Evolutionary conservation across 345 rosid species (phyloP), one percentile per base, ranked within the genome.

Genomic region (Moringa oleifera): DNA sequence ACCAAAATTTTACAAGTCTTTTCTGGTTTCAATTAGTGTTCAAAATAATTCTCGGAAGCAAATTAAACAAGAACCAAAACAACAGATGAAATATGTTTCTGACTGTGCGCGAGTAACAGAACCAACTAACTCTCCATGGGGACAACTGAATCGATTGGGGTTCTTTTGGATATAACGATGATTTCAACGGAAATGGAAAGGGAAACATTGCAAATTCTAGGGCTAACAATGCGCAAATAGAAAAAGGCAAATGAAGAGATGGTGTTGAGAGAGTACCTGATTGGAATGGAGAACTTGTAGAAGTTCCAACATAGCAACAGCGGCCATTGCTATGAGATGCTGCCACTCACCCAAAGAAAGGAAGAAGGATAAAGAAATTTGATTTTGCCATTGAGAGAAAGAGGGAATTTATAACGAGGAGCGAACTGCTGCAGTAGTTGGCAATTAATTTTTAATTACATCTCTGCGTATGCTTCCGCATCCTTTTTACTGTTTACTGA

Each of bases 291-390:
- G 79, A 59, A 54, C 57, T n/a, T 58, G 52, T 50, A 72, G 76
- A 24, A 85, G 87, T 19, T 80, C 78, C 1, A 65, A 15, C 23
- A 82, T 41, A 41, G 47, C 51, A 60, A 53, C 63, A n/a, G 60
- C 80, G 24, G 54, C 83, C 87, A 85, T 85, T 46, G 47, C 6
- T 41, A 5, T 41, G 16, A 15, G 47, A 4, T 41, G 17, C 1
- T 41, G 47, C 6, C 12, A 9, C 12, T 41, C 47, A 41, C 47
- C 47, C 12, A 41, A 41, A 16, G 16, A 15, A 41, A 41, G 12
- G 17, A 7, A 9, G 17, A 11, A 11, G 17, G 47, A 11, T 7
- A 4, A 11, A 11, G 16, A 2, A 16, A 41, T 4, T 4, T 7
- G 47, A n/a, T n/a, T n/a, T n/a, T n/a, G n/a, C n/a, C n/a, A n/a